Base-by-base conservation (phyloP, 2,329 filamentous ascomycete genomes). In the Paraphoma chrysanthemicola region DNA sequence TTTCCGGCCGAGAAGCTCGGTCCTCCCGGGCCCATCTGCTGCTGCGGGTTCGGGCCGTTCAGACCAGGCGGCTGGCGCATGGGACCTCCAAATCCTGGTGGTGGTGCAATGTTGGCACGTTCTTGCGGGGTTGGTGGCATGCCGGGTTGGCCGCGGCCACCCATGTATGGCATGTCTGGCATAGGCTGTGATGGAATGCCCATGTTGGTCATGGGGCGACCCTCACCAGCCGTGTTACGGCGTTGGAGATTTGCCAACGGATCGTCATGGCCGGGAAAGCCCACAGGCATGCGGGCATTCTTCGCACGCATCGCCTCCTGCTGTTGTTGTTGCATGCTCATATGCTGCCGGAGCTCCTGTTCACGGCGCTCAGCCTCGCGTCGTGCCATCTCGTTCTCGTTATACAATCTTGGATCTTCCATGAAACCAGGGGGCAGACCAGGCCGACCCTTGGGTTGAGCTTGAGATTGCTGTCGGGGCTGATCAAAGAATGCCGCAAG, bases 151-250 rank as follows among this genome's bases (percentile, higher is more conserved):
- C 70, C 69, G 38, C 70, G 66, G 45, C 64, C 67, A 16, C 67
- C 63, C 70, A 77, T 72, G 53, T 66, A 74, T 6, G 65, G 68
- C 61, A 76, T 69, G 7, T 77, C 75, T 12, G 71, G 72, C 10
- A 71, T 55, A 6, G 74, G 69, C 51, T 77, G 75, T 18, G 75
- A 77, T n/a, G 76, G 76, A 28, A 78, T 78, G 23, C 76, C 76
- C 76, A 78, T 77, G 53, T 78, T 78, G 28, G 71, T 74, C 61
- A 75, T 65, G 48, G 74, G 75, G 10, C 74, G 74, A 31, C 74
- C 69, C 38, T 73, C 67, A 28, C 72, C 72, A 17, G 69, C 71
- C 4, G 73, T 77, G 51, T 71, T 77, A 53, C 73, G 75, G 43
- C 76, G 75, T 63, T 75, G 73, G 11, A 76, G 66, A 43, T 64